Conservation (phyloP, 768 basidiomycete genomes). For the Rhodosporidiobolus odoratus region DNA sequence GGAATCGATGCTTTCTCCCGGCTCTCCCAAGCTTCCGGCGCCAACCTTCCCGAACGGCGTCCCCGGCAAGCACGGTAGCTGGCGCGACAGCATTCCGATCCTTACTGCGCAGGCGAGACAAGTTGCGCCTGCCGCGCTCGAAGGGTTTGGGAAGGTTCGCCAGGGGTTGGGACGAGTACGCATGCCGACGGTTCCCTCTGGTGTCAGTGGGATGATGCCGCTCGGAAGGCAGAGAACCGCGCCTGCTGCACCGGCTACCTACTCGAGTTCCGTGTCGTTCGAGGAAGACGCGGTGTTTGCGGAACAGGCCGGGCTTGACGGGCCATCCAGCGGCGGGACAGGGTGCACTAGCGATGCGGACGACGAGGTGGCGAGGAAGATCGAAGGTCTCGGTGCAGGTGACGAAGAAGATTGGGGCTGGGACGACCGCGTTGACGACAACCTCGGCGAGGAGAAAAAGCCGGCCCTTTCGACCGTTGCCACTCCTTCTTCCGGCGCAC, state of each 20-base stretch:
- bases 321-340: constrained; percentile 14
- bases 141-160: constrained; percentile 20
- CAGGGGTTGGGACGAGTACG: constrained; percentile 19
- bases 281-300: constrained; percentile 42
- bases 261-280: constrained; percentile 37
- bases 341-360: constrained; percentile 29
- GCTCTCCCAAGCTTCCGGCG: constrained; percentile 17
- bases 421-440: constrained; percentile 18
- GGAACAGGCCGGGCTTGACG: constrained; percentile 10
- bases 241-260: not conserved
- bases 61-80: constrained; percentile 31
- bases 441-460: no score
- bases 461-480: not conserved
- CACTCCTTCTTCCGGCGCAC: not conserved
- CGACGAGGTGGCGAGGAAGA: not conserved
- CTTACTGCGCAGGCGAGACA: not conserved
- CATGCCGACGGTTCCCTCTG: constrained; percentile 6
- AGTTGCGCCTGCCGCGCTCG: constrained; percentile 27
- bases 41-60: constrained; percentile 38
- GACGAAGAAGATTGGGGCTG: constrained; percentile 24
- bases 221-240: not conserved
- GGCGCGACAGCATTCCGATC: constrained; percentile 31
- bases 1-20: not conserved
- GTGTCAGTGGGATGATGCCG: not conserved
- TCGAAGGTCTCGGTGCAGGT: not conserved